Conservation (phyloP, 495 filamentous ascomycete genomes). For the Neurospora sublineolata region DNA sequence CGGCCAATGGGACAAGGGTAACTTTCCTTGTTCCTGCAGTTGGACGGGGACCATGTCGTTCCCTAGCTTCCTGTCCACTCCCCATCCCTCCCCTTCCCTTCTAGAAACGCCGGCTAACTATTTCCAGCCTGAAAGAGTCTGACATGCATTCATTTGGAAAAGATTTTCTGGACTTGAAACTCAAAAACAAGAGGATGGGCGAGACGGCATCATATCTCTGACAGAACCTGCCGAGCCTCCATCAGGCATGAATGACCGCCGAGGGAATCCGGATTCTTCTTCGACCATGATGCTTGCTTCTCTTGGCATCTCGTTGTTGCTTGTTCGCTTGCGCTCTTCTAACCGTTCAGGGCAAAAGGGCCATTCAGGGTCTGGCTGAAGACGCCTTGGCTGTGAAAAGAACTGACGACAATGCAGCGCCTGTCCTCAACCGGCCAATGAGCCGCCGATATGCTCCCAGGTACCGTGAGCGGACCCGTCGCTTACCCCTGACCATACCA, state of each 20-base stretch:
- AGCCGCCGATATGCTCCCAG: not conserved
- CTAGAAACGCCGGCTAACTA: not conserved
- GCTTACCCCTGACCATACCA: not conserved
- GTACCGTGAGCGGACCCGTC: not conserved
- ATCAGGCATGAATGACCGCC: not conserved
- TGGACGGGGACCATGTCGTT: not conserved
- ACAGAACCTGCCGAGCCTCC: not conserved
- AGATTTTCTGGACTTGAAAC: not conserved
- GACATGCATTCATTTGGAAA: not conserved
- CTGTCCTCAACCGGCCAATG: not conserved
- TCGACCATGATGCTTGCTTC: not conserved
- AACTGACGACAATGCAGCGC: not conserved
- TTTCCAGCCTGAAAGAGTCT: not conserved
- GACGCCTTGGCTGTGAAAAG: not conserved
- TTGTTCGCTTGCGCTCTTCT: not conserved
- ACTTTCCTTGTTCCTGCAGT: not conserved
- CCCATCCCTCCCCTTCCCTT: not conserved
- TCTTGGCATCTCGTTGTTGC: not conserved
- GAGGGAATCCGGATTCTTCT: not conserved
- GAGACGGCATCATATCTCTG: not conserved
- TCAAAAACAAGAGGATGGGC: not conserved
- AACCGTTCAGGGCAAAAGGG: not conserved
- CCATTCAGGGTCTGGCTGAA: not conserved
- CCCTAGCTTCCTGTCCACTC: not conserved
- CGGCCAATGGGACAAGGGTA: not conserved